phyloP scores from a whole-genome alignment of 2,329 filamentous ascomycete genomes.

The Exophiala bonariae region DNA sequence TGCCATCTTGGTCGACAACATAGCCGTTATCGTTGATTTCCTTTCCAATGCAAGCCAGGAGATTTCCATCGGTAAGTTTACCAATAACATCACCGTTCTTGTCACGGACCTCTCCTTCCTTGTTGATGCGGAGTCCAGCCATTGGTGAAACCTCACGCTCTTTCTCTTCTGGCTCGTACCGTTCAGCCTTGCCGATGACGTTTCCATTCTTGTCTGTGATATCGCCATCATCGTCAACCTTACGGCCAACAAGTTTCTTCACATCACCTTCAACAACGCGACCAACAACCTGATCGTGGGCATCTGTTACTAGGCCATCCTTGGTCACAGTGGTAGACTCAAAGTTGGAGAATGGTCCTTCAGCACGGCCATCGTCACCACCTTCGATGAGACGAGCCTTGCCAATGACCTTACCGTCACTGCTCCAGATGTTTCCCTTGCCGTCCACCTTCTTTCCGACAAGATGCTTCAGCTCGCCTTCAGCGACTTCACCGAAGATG shows the following conservation, averaged over 20 bases:
- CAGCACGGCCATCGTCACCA: conserved; percentile 41
- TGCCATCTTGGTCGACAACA: conserved; percentile 59
- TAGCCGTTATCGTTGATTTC: conserved; percentile 52
- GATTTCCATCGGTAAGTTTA: conserved; percentile 45
- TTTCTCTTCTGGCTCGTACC: conserved; percentile 63
- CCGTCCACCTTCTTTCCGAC: conserved; percentile 64
- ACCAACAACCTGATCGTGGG: conserved; percentile 57
- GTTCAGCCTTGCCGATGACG: conserved; percentile 65
- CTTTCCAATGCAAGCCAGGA: conserved; percentile 43
- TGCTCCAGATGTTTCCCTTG: conserved; percentile 64
- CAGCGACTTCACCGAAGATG: conserved; percentile 58
- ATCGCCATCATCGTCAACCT: conserved; percentile 69
- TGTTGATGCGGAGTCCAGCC: conserved; percentile 54
- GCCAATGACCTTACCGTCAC: conserved; percentile 62
- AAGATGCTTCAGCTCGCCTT: conserved; percentile 57
- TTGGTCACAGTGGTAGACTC: conserved; percentile 58
- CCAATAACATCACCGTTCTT: conserved; percentile 48
- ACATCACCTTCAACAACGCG: conserved; percentile 64
- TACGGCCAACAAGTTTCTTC: conserved; percentile 64
- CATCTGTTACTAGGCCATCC: conserved; percentile 55
- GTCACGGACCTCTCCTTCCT: conserved; percentile 50
- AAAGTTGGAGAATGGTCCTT: conserved; percentile 58
- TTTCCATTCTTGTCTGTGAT: conserved; percentile 69
- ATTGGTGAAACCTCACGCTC: conserved; percentile 60
- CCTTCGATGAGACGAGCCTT: conserved; percentile 58